Conservation (phyloP, 2,329 filamentous ascomycete genomes). For the Claviceps maximensis region DNA sequence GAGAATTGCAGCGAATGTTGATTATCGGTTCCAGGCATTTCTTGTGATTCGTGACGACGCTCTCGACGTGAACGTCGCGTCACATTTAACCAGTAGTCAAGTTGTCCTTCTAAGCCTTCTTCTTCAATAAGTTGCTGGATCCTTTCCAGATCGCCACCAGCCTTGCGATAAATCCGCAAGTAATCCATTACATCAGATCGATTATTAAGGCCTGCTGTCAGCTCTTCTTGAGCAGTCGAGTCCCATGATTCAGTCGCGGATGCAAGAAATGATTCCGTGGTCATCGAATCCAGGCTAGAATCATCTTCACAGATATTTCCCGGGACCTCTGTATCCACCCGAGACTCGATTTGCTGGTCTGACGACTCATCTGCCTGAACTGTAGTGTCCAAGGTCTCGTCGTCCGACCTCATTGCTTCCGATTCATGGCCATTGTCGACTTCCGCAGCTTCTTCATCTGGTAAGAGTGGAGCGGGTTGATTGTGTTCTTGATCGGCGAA, state of each 20-base stretch:
- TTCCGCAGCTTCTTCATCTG: slow-evolving; percentile 10
- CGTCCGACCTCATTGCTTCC: slow-evolving; percentile 19
- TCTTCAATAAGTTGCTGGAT: slow-evolving; percentile 49
- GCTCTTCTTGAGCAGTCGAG: neutral
- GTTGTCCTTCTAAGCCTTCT: slow-evolving; percentile 43
- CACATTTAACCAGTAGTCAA: slow-evolving; percentile 45
- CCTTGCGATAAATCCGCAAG: slow-evolving; percentile 44
- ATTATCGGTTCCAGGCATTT: neutral
- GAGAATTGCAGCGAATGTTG: neutral
- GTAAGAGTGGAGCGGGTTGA: slow-evolving; percentile 6
- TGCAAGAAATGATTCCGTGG: neutral
- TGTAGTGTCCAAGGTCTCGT: slow-evolving; percentile 19
- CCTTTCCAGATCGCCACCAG: slow-evolving; percentile 43
- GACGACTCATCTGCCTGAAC: slow-evolving; percentile 6
- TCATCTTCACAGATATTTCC: neutral
- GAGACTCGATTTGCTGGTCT: neutral
- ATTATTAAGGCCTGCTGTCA: slow-evolving; percentile 4
- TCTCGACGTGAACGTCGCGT: slow-evolving; percentile 25
- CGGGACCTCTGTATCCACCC: neutral
- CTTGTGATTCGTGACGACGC: slow-evolving; percentile 5
- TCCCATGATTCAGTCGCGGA: neutral
- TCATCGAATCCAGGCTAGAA: neutral
- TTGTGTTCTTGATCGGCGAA: slow-evolving; percentile 34
- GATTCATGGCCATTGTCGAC: slow-evolving; percentile 9
- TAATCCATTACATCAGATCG: slow-evolving; percentile 20